Percentiles rank a stretch among this genome's conserved stretches.
Evolutionary conservation across 805 yeast genomes (phyloP).

Genomic region (Monosporozyma aerobia): DNA sequence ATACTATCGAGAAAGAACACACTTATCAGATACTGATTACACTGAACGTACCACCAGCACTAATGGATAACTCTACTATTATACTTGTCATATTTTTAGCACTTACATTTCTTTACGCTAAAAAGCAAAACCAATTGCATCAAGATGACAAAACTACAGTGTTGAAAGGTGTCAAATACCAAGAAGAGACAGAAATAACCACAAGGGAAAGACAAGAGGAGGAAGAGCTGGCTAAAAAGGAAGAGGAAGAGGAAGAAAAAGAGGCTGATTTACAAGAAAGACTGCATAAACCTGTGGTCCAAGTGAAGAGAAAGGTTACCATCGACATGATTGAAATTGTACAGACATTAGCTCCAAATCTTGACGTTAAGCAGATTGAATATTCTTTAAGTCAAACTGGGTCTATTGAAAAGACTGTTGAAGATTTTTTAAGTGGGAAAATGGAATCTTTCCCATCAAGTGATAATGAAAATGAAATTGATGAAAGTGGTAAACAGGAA

Average conservation of each 20-base stretch:
- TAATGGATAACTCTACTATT: conserved; percentile 7
- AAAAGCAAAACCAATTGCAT: conserved; percentile 39
- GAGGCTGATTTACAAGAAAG: neutral
- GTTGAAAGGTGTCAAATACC: neutral
- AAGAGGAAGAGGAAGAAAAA: neutral
- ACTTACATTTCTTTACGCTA: conserved; percentile 47
- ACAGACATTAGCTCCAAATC: conserved; percentile 67
- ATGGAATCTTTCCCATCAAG: conserved; percentile 43
- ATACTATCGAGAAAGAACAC: no score
- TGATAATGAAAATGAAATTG: conserved; percentile 21
- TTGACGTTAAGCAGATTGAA: conserved; percentile 61
- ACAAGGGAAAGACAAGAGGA: conserved; percentile 1
- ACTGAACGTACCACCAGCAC: neutral
- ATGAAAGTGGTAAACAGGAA: neutral
- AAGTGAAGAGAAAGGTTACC: conserved; percentile 39
- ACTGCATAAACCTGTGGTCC: neutral
- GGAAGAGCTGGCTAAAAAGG: neutral
- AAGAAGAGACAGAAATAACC: neutral
- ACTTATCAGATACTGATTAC: no score
- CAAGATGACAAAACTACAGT: neutral
- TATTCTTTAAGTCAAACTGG: conserved; percentile 69
- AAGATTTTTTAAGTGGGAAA: conserved; percentile 52
- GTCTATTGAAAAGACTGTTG: conserved; percentile 72
- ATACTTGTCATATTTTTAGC: conserved; percentile 14
- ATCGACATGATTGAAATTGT: conserved; percentile 78